A percentile compares a stretch with the other conserved stretches of the same genome.
phyloP scores from a whole-genome alignment of 2,329 filamentous ascomycete genomes.

The Hypoxylon sp. region DNA sequence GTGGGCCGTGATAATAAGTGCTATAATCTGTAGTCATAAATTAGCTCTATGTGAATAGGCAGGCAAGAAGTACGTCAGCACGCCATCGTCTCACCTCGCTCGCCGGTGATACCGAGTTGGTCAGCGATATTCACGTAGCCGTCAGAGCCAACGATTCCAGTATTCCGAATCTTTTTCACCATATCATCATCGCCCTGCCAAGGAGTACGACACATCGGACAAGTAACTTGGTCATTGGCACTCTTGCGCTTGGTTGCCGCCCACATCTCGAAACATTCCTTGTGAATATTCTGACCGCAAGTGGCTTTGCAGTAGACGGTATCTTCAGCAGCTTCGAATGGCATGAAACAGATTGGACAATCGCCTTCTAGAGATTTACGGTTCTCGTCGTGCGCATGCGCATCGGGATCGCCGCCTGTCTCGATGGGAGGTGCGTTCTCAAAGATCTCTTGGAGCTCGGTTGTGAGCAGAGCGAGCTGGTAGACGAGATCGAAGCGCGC shows the following conservation, averaged over 20 bases:
- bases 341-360: constrained; percentile 71
- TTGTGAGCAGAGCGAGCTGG: constrained; percentile 71
- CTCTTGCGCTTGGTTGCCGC: constrained; percentile 61
- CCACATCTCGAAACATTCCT: constrained; percentile 69
- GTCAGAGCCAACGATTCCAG: constrained; percentile 60
- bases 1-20: constrained; percentile 47
- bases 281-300: constrained; percentile 70
- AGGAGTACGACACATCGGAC: constrained; percentile 71
- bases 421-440: constrained; percentile 66
- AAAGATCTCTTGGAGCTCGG: constrained; percentile 73
- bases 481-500: constrained; percentile 70
- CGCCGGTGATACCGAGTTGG: constrained; percentile 69
- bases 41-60: constrained; percentile 1
- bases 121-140: constrained; percentile 75
- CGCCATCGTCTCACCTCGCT: constrained; percentile 61
- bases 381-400: constrained; percentile 52
- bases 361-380: constrained; percentile 68
- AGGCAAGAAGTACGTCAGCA: neutral
- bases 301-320: constrained; percentile 67
- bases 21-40: constrained; percentile 47
- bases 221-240: constrained; percentile 62
- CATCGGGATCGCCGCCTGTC: constrained; percentile 47
- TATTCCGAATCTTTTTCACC: constrained; percentile 62
- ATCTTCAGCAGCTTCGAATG: constrained; percentile 58
- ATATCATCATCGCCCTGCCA: constrained; percentile 67